phyloP scores from a whole-genome alignment of 768 basidiomycete species.

The Xerocomellus chrysenteron region DNA sequence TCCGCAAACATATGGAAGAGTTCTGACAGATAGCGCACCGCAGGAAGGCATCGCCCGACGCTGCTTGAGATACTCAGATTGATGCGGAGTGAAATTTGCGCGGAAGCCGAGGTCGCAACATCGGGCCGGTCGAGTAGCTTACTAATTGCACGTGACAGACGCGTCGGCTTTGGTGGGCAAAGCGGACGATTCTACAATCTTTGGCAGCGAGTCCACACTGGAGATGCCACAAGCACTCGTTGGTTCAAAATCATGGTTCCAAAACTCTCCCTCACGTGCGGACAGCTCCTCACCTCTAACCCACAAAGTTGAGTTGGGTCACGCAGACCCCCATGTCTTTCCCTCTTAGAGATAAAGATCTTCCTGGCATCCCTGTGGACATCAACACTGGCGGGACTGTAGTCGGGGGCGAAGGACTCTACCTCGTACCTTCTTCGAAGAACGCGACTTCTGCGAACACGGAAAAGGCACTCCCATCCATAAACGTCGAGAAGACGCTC shows the following conservation, averaged over 20 bases:
- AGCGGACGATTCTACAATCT: background rate
- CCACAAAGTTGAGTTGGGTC: background rate
- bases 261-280: background rate
- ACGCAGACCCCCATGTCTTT: constrained; percentile 11
- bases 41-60: no score
- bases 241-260: constrained; percentile 1
- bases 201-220: constrained; percentile 9
- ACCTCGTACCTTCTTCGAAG: background rate
- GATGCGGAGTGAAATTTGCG: background rate
- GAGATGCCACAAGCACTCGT: background rate
- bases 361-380: constrained; percentile 22
- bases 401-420: background rate
- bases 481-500: constrained; percentile 17
- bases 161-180: constrained; percentile 3
- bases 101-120: no score
- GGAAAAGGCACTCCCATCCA: constrained; percentile 15
- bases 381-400: background rate
- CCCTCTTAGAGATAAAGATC: constrained; percentile 13
- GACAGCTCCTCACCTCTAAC: background rate
- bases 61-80: no score
- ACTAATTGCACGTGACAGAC: constrained; percentile 16
- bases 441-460: background rate
- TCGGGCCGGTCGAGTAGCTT: background rate
- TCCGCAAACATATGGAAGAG: no score
- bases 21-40: no score